Base-by-base conservation (phyloP, 768 basidiomycete genomes). In the Serendipita sp. region DNA sequence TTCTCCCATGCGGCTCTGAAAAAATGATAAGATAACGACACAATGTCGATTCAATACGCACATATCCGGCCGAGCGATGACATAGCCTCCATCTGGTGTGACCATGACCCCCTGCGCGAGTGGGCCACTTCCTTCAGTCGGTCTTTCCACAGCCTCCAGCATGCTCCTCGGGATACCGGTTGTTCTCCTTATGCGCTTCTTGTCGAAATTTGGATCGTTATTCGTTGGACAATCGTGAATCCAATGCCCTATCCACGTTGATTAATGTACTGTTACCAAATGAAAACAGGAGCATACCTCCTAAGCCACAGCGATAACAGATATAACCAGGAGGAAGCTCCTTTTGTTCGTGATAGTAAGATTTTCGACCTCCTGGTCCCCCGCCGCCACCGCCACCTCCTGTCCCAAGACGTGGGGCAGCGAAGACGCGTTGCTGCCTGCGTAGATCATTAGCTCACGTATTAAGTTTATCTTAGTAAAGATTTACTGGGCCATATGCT, bases 141-240 rank as follows among this genome's bases (percentile, higher is more conserved):
- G 92, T 66, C 89, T 89, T 65, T 96, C 93, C 32, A 98, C 93
- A 0, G 92, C 87, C 74, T 96, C 96, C 64, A 99, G 78, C 84
- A 99, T 98, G 72, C 91, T 94, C 68, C 94, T 83, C 3, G 96
- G 96, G 67, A 99, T 99, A 75, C 96, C 96, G 8, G 96, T 99
- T 3, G 96, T 98, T 62, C 96, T 82, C 73, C 97, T 97, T 73
- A 99, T 94, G 32, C 94, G 87, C 65, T 88, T 80, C 70, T 98
- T 88, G 74, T 95, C 92, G 68, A 86, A 96, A 58, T 94, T 92
- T 62, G 92, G 87, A 72, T 99, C 92, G 70, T 88, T 93, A 73
- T 97, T 97, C 3, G 93, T 96, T 1, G 96, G 96, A 73, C 96
- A 99, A 68, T 96, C 91, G 72, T 99, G 94, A 68, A 99, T 99